A percentile compares a stretch with the other conserved stretches of the same genome.
phyloP scores from a whole-genome alignment of 139 green algal species.

The Astrephomene gubernaculifera region DNA sequence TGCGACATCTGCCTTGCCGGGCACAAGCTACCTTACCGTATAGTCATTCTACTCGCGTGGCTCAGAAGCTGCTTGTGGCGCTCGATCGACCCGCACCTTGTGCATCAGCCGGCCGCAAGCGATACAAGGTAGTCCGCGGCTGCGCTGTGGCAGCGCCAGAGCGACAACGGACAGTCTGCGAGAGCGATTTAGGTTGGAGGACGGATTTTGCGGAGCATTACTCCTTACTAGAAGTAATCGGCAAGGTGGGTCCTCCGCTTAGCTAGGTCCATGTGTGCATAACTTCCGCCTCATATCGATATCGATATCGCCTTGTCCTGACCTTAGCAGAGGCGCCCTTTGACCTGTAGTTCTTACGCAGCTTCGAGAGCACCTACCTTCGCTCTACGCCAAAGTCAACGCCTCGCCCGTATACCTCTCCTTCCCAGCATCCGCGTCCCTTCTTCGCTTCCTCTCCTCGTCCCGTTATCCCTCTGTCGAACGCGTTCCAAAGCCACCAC shows the following conservation, averaged over 20 bases:
- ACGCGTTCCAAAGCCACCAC: no score
- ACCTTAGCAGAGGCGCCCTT: no score
- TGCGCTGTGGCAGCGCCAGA: conserved; percentile 11
- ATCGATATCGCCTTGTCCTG: no score
- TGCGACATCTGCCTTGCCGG: neutral
- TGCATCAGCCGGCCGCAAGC: neutral
- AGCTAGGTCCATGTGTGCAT: no score
- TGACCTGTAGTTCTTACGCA: no score
- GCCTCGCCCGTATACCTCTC: no score
- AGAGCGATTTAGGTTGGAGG: conserved; percentile 8
- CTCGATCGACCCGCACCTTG: neutral
- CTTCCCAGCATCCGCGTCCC: no score
- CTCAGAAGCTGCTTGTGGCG: neutral
- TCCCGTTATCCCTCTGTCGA: no score
- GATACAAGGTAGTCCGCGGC: neutral
- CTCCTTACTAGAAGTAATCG: conserved; percentile 1
- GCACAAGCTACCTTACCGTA: neutral
- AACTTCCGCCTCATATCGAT: no score
- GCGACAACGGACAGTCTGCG: neutral
- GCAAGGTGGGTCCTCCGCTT: conserved; percentile 24
- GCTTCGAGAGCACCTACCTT: no score
- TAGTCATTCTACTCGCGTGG: neutral
- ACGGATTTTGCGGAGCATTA: conserved; percentile 10
- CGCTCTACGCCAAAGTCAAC: no score
- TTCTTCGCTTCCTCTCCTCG: no score